These are phyloP conservation scores for Chlamydomonas asymmetrica DNA, from an alignment of 139 green algal genomes.

Conservation along the genomic window DNA sequence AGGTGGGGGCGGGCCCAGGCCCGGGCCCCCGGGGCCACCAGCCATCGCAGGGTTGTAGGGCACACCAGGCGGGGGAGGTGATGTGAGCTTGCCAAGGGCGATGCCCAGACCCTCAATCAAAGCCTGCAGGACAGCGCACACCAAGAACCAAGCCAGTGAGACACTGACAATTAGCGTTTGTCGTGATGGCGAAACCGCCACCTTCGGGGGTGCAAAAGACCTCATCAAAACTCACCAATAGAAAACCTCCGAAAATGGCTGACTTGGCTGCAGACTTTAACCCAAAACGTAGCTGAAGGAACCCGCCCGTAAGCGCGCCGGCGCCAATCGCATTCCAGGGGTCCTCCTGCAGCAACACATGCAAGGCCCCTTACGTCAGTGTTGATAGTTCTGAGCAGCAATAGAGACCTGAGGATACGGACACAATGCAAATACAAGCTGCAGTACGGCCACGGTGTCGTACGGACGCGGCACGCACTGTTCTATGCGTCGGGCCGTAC, in stretches of 20 bases:
- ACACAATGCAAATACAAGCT: too few relatives aligned
- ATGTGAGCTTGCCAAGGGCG: slow-evolving; percentile 86
- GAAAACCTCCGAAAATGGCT: slow-evolving; percentile 91
- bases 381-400: not conserved
- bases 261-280: slow-evolving; percentile 70
- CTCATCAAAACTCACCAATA: slow-evolving; percentile 31
- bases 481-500: slow-evolving; percentile 19
- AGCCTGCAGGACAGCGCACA: slow-evolving; percentile 53
- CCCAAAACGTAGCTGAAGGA: slow-evolving; percentile 90
- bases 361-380: not conserved
- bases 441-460: too few relatives aligned
- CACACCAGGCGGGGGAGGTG: slow-evolving; percentile 72
- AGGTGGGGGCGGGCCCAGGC: too few relatives aligned
- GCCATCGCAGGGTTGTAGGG: slow-evolving; percentile 43
- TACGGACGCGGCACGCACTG: too few relatives aligned
- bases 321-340: slow-evolving; percentile 97
- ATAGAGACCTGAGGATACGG: too few relatives aligned
- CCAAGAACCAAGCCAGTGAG: not conserved
- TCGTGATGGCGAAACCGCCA: too few relatives aligned
- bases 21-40: slow-evolving; percentile 14
- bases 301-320: slow-evolving; percentile 89
- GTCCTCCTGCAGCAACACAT: slow-evolving; percentile 77
- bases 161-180: too few relatives aligned
- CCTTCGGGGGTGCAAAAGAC: too few relatives aligned
- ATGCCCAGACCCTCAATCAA: slow-evolving; percentile 98